Evolutionary conservation across 306 rosid species (phyloP), one percentile per base, ranked within the genome.

Genomic region (Chamaecrista fasciculata): DNA sequence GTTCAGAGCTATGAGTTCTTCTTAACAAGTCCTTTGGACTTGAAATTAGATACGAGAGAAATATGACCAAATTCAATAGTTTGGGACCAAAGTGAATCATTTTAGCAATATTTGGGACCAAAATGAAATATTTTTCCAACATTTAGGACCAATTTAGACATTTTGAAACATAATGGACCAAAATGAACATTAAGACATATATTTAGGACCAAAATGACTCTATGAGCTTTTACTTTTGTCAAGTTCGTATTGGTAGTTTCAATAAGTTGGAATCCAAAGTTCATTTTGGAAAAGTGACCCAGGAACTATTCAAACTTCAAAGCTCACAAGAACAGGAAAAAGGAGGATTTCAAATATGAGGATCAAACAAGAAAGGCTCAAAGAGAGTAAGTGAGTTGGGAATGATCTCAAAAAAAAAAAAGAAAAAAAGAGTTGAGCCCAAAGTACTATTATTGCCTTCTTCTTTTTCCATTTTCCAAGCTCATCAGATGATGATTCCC

Each of bases 401-500:
- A 62, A 16, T 56, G 5, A 39, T 10, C 2, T 8, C 12, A 39
- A 21, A 26, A 46, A 11, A 20, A 21, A 39, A 15, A 11, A 60
- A 28, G 7, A 51, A 16, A 24, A 3, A 23, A 16, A 15, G 40
- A 42, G 48, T 47, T 23, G 33, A 60, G 53, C 23, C 50, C 55
- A 1, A 51, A 66, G 67, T 42, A 66, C 78, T 33, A 46, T 2
- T 4, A 33, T 19, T 36, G 66, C 34, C 29, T 44, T 64, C 53
- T 33, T 11, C 40, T n/a, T 43, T 73, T 51, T 49, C 23, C 15
- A 40, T n/a, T 43, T 73, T 51, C 57, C 23, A 44, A 53, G 49
- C 68, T 67, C 42, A 73, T n/a, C n/a, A n/a, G n/a, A n/a, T n/a
- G n/a, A n/a, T 62, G 76, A 79, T 73, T 79, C 79, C 72, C 26